A percentile compares a stretch with the other conserved stretches of the same genome.
These are phyloP conservation scores for Sporothrix variecibatus DNA, from an alignment of 2,329 filamentous ascomycete species.

Conservation along the genomic window DNA sequence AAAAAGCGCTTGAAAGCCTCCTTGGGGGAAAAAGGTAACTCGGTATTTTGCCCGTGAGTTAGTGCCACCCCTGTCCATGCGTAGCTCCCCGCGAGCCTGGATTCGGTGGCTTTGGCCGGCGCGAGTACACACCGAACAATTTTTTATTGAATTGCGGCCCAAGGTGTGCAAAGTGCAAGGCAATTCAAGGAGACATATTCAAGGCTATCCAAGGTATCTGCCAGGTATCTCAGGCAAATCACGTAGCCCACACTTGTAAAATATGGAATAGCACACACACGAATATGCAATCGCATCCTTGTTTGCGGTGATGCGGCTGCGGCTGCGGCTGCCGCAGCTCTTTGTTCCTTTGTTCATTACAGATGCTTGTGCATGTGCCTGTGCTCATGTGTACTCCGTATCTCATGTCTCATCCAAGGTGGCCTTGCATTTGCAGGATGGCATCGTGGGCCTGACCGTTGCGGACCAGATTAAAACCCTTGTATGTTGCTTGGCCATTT, in stretches of 20 bases:
- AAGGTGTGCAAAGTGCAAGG: not conserved
- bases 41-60: not conserved
- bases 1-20: not conserved
- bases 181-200: not conserved
- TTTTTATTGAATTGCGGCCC: not conserved
- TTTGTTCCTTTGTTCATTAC: not conserved
- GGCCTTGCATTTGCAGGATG: not conserved
- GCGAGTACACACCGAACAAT: not conserved
- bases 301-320: not conserved
- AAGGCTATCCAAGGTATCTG: not conserved
- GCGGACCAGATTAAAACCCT: not conserved
- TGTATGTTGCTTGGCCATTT: not conserved
- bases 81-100: slow-evolving; percentile 9
- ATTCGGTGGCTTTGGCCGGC: slow-evolving; percentile 2
- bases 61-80: not conserved
- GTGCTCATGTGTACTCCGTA: not conserved
- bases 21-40: not conserved
- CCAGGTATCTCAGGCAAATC: not conserved
- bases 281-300: not conserved
- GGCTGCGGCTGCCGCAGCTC: not conserved
- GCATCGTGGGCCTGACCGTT: slow-evolving; percentile 8
- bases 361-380: not conserved
- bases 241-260: not conserved
- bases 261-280: not conserved
- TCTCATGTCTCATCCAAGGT: not conserved